These are phyloP conservation scores for Verticillium dahliae DNA, from an alignment of 2,329 filamentous ascomycete species.

Conservation along the genomic window DNA sequence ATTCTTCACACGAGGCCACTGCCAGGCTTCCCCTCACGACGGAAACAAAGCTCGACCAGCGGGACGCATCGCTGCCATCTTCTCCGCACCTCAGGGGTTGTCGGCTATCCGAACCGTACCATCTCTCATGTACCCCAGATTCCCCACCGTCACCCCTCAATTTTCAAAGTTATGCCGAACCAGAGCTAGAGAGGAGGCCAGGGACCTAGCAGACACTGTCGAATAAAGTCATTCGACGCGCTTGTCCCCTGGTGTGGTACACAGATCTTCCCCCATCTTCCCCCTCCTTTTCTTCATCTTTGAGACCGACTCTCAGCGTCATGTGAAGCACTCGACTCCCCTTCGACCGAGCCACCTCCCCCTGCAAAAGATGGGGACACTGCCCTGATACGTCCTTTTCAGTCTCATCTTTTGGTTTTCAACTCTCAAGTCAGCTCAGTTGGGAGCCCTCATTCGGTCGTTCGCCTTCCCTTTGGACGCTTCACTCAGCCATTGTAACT, in stretches of 20 bases:
- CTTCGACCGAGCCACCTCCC: not conserved
- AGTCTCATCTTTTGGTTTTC: not conserved
- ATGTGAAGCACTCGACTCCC: not conserved
- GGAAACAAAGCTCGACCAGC: not conserved
- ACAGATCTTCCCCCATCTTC: not conserved
- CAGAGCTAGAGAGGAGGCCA: no score
- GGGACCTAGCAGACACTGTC: not conserved
- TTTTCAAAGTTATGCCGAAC: not conserved
- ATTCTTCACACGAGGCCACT: no score
- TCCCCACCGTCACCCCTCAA: conserved; percentile 3
- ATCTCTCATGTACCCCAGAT: conserved; percentile 1
- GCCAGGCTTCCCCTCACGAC: not conserved
- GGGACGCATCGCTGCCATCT: not conserved
- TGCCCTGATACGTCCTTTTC: not conserved
- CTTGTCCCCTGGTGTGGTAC: not conserved
- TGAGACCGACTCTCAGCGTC: not conserved
- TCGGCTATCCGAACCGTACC: not conserved
- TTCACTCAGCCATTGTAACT: not conserved
- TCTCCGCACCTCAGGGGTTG: not conserved
- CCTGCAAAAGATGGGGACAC: not conserved
- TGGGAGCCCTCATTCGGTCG: not conserved
- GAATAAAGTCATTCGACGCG: not conserved
- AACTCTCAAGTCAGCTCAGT: not conserved
- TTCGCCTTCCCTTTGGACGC: not conserved
- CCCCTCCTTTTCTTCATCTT: not conserved